Evolutionary conservation across 805 yeast species (phyloP), one percentile per base, ranked within the genome.

Genomic region (Cyberlindnera bimundalis): DNA sequence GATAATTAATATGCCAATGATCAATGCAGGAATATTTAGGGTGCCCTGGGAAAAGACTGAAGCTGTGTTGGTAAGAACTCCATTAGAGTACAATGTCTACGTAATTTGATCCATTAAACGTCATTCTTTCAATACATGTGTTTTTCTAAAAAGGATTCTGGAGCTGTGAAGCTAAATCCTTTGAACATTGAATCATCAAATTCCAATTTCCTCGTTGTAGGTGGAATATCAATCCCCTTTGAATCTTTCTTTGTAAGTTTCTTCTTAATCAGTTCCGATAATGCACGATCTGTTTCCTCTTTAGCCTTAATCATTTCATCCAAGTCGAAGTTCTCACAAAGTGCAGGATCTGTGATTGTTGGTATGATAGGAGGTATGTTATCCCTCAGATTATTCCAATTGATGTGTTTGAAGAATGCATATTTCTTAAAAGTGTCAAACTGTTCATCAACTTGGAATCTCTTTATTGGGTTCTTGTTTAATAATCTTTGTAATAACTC

Each of bases 11-110:
- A 76, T 87, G 83, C 95, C 96, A 17, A 72, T 73, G 58, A 86
- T 87, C 50, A 87, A 87, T 52, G 74, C 91, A 23, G 95, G 95
- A 0, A 74, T 87, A 2, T 87, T 86, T 59, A 73, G 73, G 1
- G 89, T 84, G 7, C 93, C 95, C 0, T 86, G 95, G 95, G 71
- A 67, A 12, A 48, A 70, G 10, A 85, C 95, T 0, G 91, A 79
- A 55, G 51, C 44, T 13, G 74, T 74, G 0, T 54, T 87, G 42
- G 42, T 61, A 14, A 52, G 64, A 17, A 43, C 59, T 4, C 58
- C 51, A 8, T 43, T 70, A 20, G 48, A 61, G 5, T 68, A 70
- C 40, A 65, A 63, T 25, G 84, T 81, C 10, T 79, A 71, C 50
- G 72, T 65, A n/a, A 39, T 75, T 10, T 50, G 32, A 47, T 5